A percentile compares a stretch with the other conserved stretches of the same genome.
phyloP scores from a whole-genome alignment of 257 asterid genomes.

The Fraxinus cuspidata region DNA sequence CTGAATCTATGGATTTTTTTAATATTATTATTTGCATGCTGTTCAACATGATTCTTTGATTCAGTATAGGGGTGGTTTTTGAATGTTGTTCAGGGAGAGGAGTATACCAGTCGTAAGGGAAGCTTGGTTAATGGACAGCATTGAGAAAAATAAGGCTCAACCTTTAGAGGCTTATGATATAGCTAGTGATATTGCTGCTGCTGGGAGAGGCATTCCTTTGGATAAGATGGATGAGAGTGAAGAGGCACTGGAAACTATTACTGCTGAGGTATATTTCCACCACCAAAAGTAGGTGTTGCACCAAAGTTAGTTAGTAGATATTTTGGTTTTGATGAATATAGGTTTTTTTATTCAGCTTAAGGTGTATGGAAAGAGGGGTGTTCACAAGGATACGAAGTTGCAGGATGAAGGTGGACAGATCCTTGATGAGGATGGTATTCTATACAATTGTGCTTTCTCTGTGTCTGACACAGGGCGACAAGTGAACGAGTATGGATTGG shows the following conservation, averaged over 20 bases:
- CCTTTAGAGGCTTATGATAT: slow-evolving; percentile 64
- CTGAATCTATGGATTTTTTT: no score
- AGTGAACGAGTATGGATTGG: slow-evolving; percentile 56
- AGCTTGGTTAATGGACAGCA: slow-evolving; percentile 73
- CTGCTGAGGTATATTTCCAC: slow-evolving; percentile 53
- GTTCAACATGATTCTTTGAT: neutral
- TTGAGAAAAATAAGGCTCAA: slow-evolving; percentile 52
- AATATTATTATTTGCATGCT: neutral
- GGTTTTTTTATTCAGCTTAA: slow-evolving; percentile 52
- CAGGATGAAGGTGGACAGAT: slow-evolving; percentile 69
- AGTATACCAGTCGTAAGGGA: slow-evolving; percentile 72
- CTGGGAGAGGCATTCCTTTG: slow-evolving; percentile 63
- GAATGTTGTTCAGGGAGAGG: slow-evolving; percentile 54
- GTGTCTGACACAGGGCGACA: slow-evolving; percentile 45
- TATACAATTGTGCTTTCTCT: slow-evolving; percentile 76
- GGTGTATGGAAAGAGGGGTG: slow-evolving; percentile 81
- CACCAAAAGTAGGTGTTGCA: neutral
- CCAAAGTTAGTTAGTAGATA: neutral
- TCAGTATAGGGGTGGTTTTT: neutral
- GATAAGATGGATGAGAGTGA: slow-evolving; percentile 54
- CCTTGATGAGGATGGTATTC: slow-evolving; percentile 66
- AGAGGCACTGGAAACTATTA: slow-evolving; percentile 67
- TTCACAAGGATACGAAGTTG: slow-evolving; percentile 76
- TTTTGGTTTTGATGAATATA: neutral
- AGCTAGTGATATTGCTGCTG: slow-evolving; percentile 58